A percentile compares a stretch with the other conserved stretches of the same genome.
Conservation (phyloP, 2,329 filamentous ascomycete genomes). For the Penicillium sp. region DNA sequence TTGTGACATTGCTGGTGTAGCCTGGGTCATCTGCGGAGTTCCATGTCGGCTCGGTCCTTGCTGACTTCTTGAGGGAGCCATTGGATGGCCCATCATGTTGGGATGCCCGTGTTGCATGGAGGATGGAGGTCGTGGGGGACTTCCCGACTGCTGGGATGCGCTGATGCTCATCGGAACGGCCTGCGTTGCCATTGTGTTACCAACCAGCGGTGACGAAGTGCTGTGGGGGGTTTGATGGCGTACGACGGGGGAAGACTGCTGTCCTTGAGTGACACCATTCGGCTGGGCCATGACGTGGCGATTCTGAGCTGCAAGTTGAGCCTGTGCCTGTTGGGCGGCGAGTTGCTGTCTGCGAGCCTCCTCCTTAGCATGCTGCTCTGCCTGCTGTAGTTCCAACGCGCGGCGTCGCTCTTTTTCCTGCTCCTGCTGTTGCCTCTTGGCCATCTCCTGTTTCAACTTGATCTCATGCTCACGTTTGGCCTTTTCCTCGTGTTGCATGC, state of each 20-base stretch:
- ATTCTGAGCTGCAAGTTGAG: slow-evolving; percentile 49
- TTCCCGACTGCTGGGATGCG: slow-evolving; percentile 49
- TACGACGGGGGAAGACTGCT: slow-evolving; percentile 50
- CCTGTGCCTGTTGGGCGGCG: slow-evolving; percentile 51
- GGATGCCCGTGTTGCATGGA: slow-evolving; percentile 51
- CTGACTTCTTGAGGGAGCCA: slow-evolving; percentile 48
- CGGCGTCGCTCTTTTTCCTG: slow-evolving; percentile 52
- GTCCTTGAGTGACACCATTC: slow-evolving; percentile 44
- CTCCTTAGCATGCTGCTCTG: slow-evolving; percentile 46
- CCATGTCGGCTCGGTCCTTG: slow-evolving; percentile 51
- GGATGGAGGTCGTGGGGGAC: slow-evolving; percentile 48
- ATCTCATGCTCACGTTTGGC: slow-evolving; percentile 51
- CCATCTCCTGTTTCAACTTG: slow-evolving; percentile 52
- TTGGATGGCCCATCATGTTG: slow-evolving; percentile 47
- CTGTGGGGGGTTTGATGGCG: slow-evolving; percentile 50
- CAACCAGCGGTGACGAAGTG: slow-evolving; percentile 48
- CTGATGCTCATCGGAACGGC: slow-evolving; percentile 49
- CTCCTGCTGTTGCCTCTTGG: slow-evolving; percentile 51
- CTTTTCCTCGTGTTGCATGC: slow-evolving; percentile 72
- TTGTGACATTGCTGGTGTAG: slow-evolving; percentile 49
- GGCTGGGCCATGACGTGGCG: slow-evolving; percentile 53
- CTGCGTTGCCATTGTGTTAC: slow-evolving; percentile 41
- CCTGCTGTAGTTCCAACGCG: slow-evolving; percentile 45
- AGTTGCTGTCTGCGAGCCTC: slow-evolving; percentile 42
- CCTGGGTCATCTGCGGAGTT: slow-evolving; percentile 50